phyloP scores from a whole-genome alignment of 495 filamentous ascomycete genomes.

The Aspergillus conjunctus region DNA sequence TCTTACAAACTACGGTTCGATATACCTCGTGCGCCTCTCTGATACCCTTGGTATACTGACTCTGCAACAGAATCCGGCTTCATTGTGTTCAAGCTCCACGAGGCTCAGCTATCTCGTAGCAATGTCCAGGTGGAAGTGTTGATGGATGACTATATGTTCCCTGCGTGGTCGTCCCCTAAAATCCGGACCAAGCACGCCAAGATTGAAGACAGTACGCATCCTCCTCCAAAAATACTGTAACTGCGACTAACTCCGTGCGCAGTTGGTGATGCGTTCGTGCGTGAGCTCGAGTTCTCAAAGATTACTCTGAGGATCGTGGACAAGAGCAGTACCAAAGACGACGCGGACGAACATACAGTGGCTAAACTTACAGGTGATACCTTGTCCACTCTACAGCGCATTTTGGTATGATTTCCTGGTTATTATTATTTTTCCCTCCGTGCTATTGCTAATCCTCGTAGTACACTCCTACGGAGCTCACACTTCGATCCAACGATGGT shows the following conservation, averaged over 20 bases:
- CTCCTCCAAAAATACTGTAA: background rate
- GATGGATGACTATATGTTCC: constrained; percentile 94
- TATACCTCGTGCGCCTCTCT: background rate
- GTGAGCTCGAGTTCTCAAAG: constrained; percentile 92
- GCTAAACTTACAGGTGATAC: constrained; percentile 86
- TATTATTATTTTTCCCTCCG: background rate
- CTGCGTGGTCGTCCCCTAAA: constrained; percentile 78
- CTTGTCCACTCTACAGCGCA: constrained; percentile 80
- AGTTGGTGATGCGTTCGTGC: constrained; percentile 92
- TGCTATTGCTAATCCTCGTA: constrained; percentile 36
- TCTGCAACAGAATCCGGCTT: constrained; percentile 73
- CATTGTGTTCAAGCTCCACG: constrained; percentile 91
- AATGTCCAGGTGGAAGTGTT: constrained; percentile 82
- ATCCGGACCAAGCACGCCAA: constrained; percentile 64
- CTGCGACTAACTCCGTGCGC: constrained; percentile 18
- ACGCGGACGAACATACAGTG: constrained; percentile 64
- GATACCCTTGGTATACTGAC: constrained; percentile 10
- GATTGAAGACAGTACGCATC: constrained; percentile 73
- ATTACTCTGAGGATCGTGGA: constrained; percentile 84
- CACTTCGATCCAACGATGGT: constrained; percentile 73
- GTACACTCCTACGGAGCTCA: constrained; percentile 86
- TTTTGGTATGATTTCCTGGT: constrained; percentile 60
- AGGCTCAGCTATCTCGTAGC: constrained; percentile 75
- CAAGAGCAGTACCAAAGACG: constrained; percentile 70
- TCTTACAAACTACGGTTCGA: constrained; percentile 70